Base-by-base conservation (phyloP, 805 yeast species). In the Vanderwaltozyma yarrowii region DNA sequence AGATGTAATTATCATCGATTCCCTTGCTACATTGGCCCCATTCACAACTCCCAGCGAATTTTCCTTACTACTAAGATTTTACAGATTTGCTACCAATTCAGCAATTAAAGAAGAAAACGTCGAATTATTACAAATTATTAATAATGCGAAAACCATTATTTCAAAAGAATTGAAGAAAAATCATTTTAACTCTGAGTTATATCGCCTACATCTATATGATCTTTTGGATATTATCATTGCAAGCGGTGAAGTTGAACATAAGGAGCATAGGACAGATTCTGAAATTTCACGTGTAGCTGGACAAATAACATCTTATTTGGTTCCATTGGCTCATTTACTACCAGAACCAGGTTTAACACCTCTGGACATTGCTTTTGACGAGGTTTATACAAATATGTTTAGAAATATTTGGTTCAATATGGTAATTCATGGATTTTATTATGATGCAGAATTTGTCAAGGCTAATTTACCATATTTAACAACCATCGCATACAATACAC, bases 401-500 rank as follows among this genome's bases (percentile, higher is more conserved):
- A 73, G 94, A 52, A 82, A 92, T 58, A 76, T 86, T 32, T 92
- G 99, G 99, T 86, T 85, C 58, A 92, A 89, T 52, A 67, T 92
- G 70, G 89, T 80, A 4, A 82, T 88, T 20, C 95, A 92, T 59
- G 98, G 98, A 0, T 86, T 78, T 55, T 71, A 76, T n/a, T 66
- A 67, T 39, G 67, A 67, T 27, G 77, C 92, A 0, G 65, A 66
- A 12, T 64, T 78, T 51, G 70, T 75, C 13, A 60, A 62, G 39
- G 61, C 62, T n/a, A 70, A 73, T 50, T 56, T 60, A 31, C 47
- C 47, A 0, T 73, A 74, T 20, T 66, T 89, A 30, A 67, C 71
- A 48, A 65, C 77, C 38, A 81, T 92, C 47, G 97, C 98, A 1
- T 74, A 80, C 55, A 82, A 73, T 52, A 73, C 96, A 5, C 95